Base-by-base conservation (phyloP, 441 rosid genomes). In the Pelargonium fulgidum region DNA sequence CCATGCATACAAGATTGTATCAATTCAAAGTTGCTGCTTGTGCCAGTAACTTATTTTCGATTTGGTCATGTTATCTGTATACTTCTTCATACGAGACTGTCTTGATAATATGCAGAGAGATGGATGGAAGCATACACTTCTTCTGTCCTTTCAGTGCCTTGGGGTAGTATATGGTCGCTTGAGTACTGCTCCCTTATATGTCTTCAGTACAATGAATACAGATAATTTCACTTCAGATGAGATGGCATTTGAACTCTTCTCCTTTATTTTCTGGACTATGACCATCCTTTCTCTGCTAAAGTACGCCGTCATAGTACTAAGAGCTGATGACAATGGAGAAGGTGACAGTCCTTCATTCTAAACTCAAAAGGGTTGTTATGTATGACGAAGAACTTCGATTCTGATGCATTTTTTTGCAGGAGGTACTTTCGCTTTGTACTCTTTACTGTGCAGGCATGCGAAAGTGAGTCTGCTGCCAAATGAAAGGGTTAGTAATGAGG, bases 121-220 rank as follows among this genome's bases (percentile, higher is more conserved):
- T 56, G 78, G 86, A 61, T 81, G 90, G 90, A 83, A 72, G 80
- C 81, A 79, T 41, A 76, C 81, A 11, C 64, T 81, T 62, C 66
- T 82, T 67, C 68, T 85, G 45, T 81, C 90, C 63, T 87, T 79
- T 72, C 90, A 84, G 75, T 79, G 84, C 78, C 70, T 85, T 11
- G 92, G 92, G 70, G 79, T 87, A 47, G 82, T 87, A 74, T 87
- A 83, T 16, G 90, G 90, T 58, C 89, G 85, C 33, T 44, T 87
- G 65, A 78, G 83, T 13, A 79, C 83, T 26, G 86, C 92, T 73
- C 90, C 89, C 29, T 69, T 85, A 22, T 87, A 85, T 69, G 90
- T 85, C 42, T 87, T 81, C 69, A 82, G 83, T 13, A 79, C 86
- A 10, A 77, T 87, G 68, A 63, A 67, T 4, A 6, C 10, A 2